These are phyloP conservation scores for Trichoderma gracile DNA, from an alignment of 2,329 filamentous ascomycete species.

Conservation along the genomic window DNA sequence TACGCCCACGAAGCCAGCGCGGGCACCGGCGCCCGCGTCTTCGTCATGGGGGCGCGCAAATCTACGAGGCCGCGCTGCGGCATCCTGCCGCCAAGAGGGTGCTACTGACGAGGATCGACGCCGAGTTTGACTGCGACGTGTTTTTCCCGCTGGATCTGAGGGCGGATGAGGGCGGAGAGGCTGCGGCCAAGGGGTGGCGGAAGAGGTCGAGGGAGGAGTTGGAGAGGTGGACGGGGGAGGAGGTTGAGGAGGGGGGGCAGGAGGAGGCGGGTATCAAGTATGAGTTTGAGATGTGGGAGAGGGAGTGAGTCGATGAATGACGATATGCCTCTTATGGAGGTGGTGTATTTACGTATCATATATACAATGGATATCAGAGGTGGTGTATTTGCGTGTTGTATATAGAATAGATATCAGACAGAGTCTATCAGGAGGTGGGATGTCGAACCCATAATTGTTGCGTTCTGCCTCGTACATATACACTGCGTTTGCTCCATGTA, in stretches of 20 bases:
- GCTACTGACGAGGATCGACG: conserved; percentile 67
- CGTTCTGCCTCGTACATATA: not conserved
- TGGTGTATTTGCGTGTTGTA: not conserved
- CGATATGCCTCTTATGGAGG: not conserved
- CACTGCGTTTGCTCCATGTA: conserved; percentile 1
- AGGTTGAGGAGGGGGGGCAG: conserved; percentile 55
- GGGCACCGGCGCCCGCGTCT: conserved; percentile 55
- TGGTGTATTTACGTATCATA: not conserved
- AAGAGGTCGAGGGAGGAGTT: conserved; percentile 54
- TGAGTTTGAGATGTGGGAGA: conserved; percentile 75
- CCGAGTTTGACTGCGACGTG: conserved; percentile 75
- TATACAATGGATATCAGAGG: not conserved
- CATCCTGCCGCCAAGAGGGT: conserved; percentile 60
- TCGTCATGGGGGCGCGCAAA: conserved; percentile 89
- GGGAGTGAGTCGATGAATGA: conserved; percentile 34
- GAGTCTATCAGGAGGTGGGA: conserved; percentile 17
- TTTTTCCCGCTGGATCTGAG: conserved; percentile 66
- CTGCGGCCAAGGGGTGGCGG: conserved; percentile 52
- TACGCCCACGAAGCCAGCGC: conserved; percentile 47
- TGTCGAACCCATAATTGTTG: not conserved
- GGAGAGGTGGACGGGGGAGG: conserved; percentile 66
- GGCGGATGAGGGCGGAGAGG: conserved; percentile 52
- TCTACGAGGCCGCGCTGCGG: conserved; percentile 73
- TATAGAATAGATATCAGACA: not conserved
- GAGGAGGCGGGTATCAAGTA: conserved; percentile 66